Conservation (phyloP, 441 rosid species). For the Syzygium malaccense region DNA sequence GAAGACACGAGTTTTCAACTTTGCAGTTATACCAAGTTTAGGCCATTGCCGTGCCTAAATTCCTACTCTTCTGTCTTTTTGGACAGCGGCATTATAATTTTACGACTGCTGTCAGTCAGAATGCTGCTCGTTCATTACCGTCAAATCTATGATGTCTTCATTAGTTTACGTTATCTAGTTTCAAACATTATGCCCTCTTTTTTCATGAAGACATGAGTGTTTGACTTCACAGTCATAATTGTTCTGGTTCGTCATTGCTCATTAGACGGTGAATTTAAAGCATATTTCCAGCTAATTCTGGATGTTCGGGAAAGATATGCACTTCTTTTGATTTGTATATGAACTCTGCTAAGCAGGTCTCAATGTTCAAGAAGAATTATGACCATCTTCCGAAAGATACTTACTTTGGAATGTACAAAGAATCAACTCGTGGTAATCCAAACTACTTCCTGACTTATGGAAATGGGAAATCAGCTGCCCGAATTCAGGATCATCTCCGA, state of each 20-base stretch:
- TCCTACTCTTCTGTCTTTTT: neutral
- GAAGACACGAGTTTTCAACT: neutral
- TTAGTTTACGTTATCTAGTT: neutral
- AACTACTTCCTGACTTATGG: conserved; percentile 79
- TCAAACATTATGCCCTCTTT: neutral
- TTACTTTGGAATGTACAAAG: conserved; percentile 75
- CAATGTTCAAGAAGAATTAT: conserved; percentile 69
- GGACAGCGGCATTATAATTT: neutral
- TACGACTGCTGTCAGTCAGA: neutral
- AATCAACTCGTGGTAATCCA: conserved; percentile 68
- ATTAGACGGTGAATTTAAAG: neutral
- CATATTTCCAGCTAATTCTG: neutral
- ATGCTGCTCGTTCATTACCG: neutral
- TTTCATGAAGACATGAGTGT: neutral
- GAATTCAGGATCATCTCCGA: conserved; percentile 62
- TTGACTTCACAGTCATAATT: neutral
- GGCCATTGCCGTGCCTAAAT: neutral
- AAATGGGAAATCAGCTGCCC: conserved; percentile 64
- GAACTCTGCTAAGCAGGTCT: conserved; percentile 32
- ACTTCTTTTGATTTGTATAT: neutral
- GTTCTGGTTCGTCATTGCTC: neutral
- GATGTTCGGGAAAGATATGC: neutral
- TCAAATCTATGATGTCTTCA: neutral
- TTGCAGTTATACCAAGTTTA: neutral
- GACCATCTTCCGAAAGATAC: conserved; percentile 81